Evolutionary conservation across 345 rosid species (phyloP), one percentile per base, ranked within the genome.

Genomic region (Salix koriyanagi): DNA sequence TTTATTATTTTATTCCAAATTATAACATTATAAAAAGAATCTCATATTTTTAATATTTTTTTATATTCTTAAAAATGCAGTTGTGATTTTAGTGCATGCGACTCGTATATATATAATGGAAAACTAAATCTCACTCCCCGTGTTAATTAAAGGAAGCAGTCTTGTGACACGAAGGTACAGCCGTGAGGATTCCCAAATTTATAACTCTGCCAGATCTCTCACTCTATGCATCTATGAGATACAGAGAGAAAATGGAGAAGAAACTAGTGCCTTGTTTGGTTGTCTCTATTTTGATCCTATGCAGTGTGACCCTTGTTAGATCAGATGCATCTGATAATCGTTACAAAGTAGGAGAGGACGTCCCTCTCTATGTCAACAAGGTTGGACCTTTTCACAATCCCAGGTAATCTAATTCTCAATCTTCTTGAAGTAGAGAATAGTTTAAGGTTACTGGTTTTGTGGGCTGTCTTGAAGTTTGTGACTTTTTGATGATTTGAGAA

Each of bases 331-430:
- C 82, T 6, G 77, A 86, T 77, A 83, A 86, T 70, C 83, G 82
- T n/a, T 83, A 65, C 77, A 83, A 79, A 54, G 69, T 48, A 2
- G 82, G 86, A 5, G 84, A 79, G 8, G 71, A 70, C 2, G 88
- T 83, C 23, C 84, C 85, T 61, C 83, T 83, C 25, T 86, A 81
- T 48, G 85, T 83, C 48, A 83, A 83, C 54, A 83, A 86, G 76
- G 86, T 79, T 0, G 86, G 88, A 0, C 86, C 88, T 6, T 85
- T 78, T 65, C 86, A 86, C 56, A 81, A 83, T 64, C 83, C 85
- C 67, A 86, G 85, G 88, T 83, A 56, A 69, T 69, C 34, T 81
- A 56, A 42, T 69, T 26, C n/a, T 69, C 21, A 12, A 37, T 66
- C 68, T 14, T 66, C 6, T 34, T 66, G 21, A 11, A 56, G 8